phyloP scores from a whole-genome alignment of 768 basidiomycete genomes.

The Leccinum disarticulatum region DNA sequence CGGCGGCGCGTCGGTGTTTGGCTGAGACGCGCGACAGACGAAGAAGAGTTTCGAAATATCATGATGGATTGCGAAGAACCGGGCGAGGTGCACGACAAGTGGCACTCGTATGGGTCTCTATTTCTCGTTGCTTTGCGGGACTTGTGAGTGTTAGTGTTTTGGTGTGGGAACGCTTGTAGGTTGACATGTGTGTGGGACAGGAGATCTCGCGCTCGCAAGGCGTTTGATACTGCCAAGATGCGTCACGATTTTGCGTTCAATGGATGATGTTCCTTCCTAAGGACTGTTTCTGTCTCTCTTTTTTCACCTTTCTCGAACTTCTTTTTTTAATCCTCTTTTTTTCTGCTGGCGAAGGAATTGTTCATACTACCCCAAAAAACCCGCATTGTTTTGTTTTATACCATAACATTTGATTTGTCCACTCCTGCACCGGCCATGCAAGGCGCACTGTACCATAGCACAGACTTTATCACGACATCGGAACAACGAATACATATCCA shows the following conservation, averaged over 20 bases:
- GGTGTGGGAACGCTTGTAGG: not conserved
- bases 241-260: slow-evolving; percentile 35
- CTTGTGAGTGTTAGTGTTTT: slow-evolving; percentile 12
- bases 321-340: not conserved
- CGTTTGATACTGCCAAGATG: slow-evolving; percentile 28
- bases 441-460: slow-evolving; percentile 11
- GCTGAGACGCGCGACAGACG: slow-evolving; percentile 14
- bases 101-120: slow-evolving; percentile 15
- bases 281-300: not conserved
- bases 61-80: slow-evolving; percentile 22
- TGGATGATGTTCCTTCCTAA: slow-evolving; percentile 8
- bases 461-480: slow-evolving; percentile 1
- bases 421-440: not conserved
- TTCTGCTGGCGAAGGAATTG: not conserved
- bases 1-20: not conserved
- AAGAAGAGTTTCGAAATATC: slow-evolving; percentile 8
- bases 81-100: slow-evolving; percentile 16
- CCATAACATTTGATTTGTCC: not conserved
- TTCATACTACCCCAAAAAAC: slow-evolving; percentile 1
- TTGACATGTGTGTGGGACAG: not conserved
- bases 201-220: slow-evolving; percentile 2
- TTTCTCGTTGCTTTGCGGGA: slow-evolving; percentile 22
- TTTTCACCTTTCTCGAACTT: not conserved
- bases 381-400: slow-evolving; percentile 11
- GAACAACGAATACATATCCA: not conserved